Base-by-base conservation (phyloP, 2,329 filamentous ascomycete genomes). In the Colletotrichum euphorbiae region DNA sequence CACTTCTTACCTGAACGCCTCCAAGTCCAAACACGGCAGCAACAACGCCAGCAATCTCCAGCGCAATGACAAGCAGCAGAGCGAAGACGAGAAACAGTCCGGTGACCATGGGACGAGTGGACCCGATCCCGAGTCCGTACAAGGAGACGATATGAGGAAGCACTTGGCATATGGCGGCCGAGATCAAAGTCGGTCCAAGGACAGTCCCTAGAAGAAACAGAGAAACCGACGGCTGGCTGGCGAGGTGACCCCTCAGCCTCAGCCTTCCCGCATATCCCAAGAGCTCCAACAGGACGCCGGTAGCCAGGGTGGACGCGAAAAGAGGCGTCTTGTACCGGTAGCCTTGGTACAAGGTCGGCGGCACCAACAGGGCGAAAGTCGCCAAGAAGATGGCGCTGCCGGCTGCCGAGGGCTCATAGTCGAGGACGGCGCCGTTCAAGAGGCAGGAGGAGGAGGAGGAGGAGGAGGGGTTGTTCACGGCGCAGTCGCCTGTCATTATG, bases 241-340 rank as follows among this genome's bases (percentile, higher is more conserved):
- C 74, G 8, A 73, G 72, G 31, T 77, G 71, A 7, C 71, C 74
- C 46, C 77, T 76, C 12, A 85, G 77, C 33, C 85, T 72, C 6
- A 86, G 62, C 42, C 82, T 80, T 4, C 82, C 84, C 13, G 80
- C 74, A 68, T 85, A 86, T 13, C 83, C 83, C 48, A 84, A 42
- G 7, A 82, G 74, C 67, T 85, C 82, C 7, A 85, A 69, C 6
- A 80, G 67, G 13, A 85, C 74, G 2, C 83, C 84, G 0, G 76
- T 75, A 3, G 79, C 74, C 59, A 86, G 70, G 2, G 76, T 73
- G 2, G 76, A 74, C 2, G 82, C 77, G 74, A 85, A 85, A 4
- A 80, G 61, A 0, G 77, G 75, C 31, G 80, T 83, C 51, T 72
- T 76, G 59, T 78, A 81, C 33, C 77, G 79, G 45, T 80, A 70